A percentile compares a stretch with the other conserved stretches of the same genome.
Conservation (phyloP, 2,329 filamentous ascomycete genomes). For the Nemania bipapillata region DNA sequence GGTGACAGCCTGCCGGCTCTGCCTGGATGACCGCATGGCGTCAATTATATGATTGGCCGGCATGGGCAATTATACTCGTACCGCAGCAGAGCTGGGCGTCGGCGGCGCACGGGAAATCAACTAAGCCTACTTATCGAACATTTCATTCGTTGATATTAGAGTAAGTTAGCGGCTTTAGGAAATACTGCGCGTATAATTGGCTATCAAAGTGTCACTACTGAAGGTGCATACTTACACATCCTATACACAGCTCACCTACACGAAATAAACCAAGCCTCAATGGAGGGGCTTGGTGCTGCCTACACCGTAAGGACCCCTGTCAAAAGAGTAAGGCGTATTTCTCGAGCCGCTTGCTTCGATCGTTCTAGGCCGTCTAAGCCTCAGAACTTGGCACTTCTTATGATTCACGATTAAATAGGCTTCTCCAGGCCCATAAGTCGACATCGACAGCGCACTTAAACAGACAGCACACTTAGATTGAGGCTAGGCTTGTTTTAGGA, state of each 20-base stretch:
- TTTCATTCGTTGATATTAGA: neutral
- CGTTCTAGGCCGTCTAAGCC: neutral
- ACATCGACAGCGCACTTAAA: neutral
- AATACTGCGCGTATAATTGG: neutral
- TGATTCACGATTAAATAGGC: neutral
- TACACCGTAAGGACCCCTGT: neutral
- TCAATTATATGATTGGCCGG: conserved; percentile 25
- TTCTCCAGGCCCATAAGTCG: neutral
- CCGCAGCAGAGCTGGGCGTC: conserved; percentile 1
- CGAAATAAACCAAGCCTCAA: neutral
- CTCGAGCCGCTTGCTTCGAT: neutral
- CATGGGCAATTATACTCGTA: neutral
- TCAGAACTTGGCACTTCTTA: neutral
- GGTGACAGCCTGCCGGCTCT: conserved; percentile 24
- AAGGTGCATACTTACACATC: neutral
- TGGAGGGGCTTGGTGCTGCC: neutral
- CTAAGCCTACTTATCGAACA: neutral
- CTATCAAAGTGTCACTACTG: neutral
- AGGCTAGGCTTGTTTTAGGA: neutral
- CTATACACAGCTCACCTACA: neutral
- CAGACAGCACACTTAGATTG: neutral
- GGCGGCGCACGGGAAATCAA: neutral
- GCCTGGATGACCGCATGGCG: conserved; percentile 29
- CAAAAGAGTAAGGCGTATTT: neutral
- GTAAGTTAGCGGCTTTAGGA: neutral